phyloP scores from a whole-genome alignment of 2,329 filamentous ascomycete genomes.

The Aspergillus sp. region DNA sequence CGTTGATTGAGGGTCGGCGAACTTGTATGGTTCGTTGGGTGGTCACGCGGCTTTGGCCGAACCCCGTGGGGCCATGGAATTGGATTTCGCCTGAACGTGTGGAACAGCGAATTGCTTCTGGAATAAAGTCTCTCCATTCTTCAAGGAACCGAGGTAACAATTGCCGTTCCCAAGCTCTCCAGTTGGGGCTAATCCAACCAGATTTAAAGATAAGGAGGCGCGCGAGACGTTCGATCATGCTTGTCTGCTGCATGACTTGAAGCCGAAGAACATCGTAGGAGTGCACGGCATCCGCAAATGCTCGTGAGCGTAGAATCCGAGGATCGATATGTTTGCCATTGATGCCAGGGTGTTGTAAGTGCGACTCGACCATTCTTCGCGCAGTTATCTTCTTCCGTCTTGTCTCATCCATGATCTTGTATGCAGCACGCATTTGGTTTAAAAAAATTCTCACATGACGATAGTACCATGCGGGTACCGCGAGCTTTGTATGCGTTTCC shows the following conservation, averaged over 20 bases:
- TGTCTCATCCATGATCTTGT: constrained; percentile 30
- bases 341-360: constrained; percentile 17
- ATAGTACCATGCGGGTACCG: constrained; percentile 28
- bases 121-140: constrained; percentile 52
- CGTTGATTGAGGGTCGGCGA: constrained; percentile 16
- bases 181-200: constrained; percentile 17
- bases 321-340: constrained; percentile 3
- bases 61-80: constrained; percentile 31
- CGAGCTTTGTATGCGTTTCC: constrained; percentile 49
- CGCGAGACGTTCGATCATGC: constrained; percentile 24
- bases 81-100: constrained; percentile 42
- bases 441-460: constrained; percentile 23
- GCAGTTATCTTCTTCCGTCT: constrained; percentile 28
- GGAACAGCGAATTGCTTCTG: constrained; percentile 36
- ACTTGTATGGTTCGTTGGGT: constrained; percentile 22
- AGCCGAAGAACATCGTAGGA: constrained; percentile 34
- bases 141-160: constrained; percentile 46
- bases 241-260: constrained; percentile 29
- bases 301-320: constrained; percentile 21
- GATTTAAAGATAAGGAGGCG: constrained; percentile 22
- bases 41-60: constrained; percentile 16
- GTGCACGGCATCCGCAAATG: constrained; percentile 31
- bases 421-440: constrained; percentile 30
- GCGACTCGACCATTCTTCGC: constrained; percentile 24
- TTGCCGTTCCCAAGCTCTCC: constrained; percentile 31